A percentile compares a stretch with the other conserved stretches of the same genome.
Evolutionary conservation across 176 grass and related monocot species (phyloP).

Genomic region (Rhynchospora pubera): DNA sequence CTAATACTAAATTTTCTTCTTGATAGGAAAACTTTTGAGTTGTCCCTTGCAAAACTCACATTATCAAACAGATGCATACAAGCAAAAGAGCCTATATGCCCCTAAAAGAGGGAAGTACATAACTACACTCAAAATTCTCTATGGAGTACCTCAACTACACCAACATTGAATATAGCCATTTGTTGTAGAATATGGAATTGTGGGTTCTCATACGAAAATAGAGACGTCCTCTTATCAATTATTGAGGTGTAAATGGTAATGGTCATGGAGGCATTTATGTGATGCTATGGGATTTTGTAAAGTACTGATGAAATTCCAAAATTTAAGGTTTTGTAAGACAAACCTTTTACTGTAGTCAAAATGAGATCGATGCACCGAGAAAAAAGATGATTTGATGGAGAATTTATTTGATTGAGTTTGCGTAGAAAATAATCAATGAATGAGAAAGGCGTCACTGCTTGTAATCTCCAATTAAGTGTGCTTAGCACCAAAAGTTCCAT

Average conservation of each 20-base stretch:
- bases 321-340: neutral
- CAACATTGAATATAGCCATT: no score
- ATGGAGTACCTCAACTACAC: no score
- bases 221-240: no score
- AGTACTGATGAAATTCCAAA: constrained; percentile 2
- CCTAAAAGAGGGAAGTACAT: no score
- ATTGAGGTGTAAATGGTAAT: no score
- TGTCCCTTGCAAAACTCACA: neutral
- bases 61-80: no score
- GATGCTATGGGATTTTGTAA: neutral
- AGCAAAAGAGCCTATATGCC: no score
- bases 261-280: no score
- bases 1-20: neutral
- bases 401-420: neutral
- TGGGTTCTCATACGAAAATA: neutral
- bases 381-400: neutral
- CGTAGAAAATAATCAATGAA: constrained; percentile 20
- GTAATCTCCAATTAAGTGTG: constrained; percentile 69
- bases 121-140: no score
- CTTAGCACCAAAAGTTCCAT: constrained; percentile 66
- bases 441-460: constrained; percentile 42
- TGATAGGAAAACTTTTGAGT: neutral
- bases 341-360: constrained; percentile 65
- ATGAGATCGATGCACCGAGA: constrained; percentile 25
- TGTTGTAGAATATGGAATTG: neutral